Base-by-base conservation (phyloP, 257 asterid species). In the Capsicum chinense region DNA sequence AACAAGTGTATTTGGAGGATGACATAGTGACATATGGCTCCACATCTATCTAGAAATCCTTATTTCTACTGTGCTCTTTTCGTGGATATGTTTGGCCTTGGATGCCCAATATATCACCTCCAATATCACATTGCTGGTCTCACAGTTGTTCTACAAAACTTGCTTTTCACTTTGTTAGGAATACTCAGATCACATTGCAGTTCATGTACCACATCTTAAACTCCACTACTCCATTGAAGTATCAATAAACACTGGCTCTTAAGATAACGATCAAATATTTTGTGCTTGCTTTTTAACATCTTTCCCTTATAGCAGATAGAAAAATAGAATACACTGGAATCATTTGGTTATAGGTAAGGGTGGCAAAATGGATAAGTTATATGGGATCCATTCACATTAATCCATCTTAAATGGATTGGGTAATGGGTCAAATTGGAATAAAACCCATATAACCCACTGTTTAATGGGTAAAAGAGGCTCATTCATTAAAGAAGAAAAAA, bases 161-260 rank as follows among this genome's bases (percentile, higher is more conserved):
- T 35, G 16, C 50, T 13, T 54, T 78, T 54, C 35, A 54, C 64
- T 54, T 48, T 54, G 48, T 76, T 54, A 14, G 81, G 50, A 54
- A 76, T 54, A 54, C 54, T 76, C 64, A 2, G 15, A 54, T 78
- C 48, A 78, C 66, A 52, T 56, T 52, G 50, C 50, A 78, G 16
- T 54, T 78, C 47, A 54, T 78, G 64, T 54, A 2, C 26, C 6
- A 0, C 5, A 1, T 14, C 13, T 26, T 52, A 63, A 76, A 76
- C 64, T 76, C 59, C 78, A 16, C 5, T 70, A 70, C 79, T 70
- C 54, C 64, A 78, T 39, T 0, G 82, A 78, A 78, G 50, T 54
- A 78, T 52, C 16, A 35, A 54, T 0, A 44, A n/a, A 3, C 63
- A 78, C 50, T 2, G 19, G 54, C 64, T 33, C 33, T 7, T 26